Base-by-base conservation (phyloP, 2,329 filamentous ascomycete species). In the Fusarium sp. region DNA sequence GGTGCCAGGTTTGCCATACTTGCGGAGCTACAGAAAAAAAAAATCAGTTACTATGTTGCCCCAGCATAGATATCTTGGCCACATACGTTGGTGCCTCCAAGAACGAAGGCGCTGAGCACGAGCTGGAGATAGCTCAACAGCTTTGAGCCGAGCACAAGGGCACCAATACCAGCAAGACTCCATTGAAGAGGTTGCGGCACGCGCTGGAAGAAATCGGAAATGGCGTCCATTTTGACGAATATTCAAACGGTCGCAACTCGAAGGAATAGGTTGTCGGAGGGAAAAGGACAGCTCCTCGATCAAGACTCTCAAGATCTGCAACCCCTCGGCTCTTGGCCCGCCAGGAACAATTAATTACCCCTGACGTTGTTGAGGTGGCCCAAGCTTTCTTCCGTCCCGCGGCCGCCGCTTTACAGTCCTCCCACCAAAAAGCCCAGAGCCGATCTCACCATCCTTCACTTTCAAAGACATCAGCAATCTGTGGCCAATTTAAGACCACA, bases 1-100 rank as follows among this genome's bases (percentile, higher is more conserved):
- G 68, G 93, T 95, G 71, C 96, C 96, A 79, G 95, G 94, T 78
- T 93, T 93, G 76, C 95, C 97, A 85, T 97, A 98, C 76, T 93
- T 95, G 78, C 92, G 92, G 68, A 99, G 91, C 96, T 97, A 68
- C 68, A 63, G 10, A 35, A 9, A 6, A 0, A 20, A 4, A 11
- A 6, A n/a, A 1, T 54, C 69, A 69, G 63, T 38, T 14, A 22
- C 30, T 35, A 33, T 10, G 22, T 1, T 32, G 11, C 4, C 6
- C 20, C 47, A 40, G 37, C 33, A 64, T 6, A 12, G 6, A 17
- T 15, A 10, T 4, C 3, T 9, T 3, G 57, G 62, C 30, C 12
- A 81, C 89, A 78, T 84, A 92, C 91, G 74, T 89, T 90, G 71
- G 86, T 89, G 63, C 91, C 91, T 71, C 86, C 86, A 11, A 95